These are phyloP conservation scores for Plantago major DNA, from an alignment of 257 asterid genomes.

Conservation along the genomic window DNA sequence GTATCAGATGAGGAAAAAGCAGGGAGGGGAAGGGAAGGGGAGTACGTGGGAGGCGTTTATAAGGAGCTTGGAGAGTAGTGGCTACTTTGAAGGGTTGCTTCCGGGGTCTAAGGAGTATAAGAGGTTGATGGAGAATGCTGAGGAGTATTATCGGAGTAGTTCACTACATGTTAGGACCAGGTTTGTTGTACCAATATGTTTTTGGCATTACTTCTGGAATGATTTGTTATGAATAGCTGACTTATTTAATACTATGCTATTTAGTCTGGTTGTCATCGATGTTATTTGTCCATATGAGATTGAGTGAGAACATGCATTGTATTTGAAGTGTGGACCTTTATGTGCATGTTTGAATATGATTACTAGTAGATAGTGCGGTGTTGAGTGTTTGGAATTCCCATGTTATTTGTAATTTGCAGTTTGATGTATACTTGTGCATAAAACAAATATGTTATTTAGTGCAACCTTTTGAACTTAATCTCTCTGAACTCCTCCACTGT, in stretches of 20 bases:
- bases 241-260: slow-evolving; percentile 1
- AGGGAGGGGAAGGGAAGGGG: slow-evolving; percentile 84
- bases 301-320: background rate
- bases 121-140: slow-evolving; percentile 70
- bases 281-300: slow-evolving; percentile 2
- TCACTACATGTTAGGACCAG: slow-evolving; percentile 54
- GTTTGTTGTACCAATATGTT: slow-evolving; percentile 23
- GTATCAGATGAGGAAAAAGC: slow-evolving; percentile 73
- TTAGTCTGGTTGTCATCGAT: background rate
- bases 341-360: background rate
- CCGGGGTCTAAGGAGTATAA: slow-evolving; percentile 74
- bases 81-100: slow-evolving; percentile 72
- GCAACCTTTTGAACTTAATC: background rate
- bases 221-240: slow-evolving; percentile 6
- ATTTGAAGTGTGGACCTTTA: background rate
- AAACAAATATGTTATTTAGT: slow-evolving; percentile 2
- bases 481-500: slow-evolving; percentile 21
- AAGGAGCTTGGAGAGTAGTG: slow-evolving; percentile 64
- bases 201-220: background rate
- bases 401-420: slow-evolving; percentile 3
- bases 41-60: slow-evolving; percentile 80
- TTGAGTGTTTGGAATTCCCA: background rate
- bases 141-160: slow-evolving; percentile 61
- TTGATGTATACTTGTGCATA: background rate
- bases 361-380: background rate